Conservation (phyloP, 2,329 filamentous ascomycete species). For the Colletotrichum chlorophyti region DNA sequence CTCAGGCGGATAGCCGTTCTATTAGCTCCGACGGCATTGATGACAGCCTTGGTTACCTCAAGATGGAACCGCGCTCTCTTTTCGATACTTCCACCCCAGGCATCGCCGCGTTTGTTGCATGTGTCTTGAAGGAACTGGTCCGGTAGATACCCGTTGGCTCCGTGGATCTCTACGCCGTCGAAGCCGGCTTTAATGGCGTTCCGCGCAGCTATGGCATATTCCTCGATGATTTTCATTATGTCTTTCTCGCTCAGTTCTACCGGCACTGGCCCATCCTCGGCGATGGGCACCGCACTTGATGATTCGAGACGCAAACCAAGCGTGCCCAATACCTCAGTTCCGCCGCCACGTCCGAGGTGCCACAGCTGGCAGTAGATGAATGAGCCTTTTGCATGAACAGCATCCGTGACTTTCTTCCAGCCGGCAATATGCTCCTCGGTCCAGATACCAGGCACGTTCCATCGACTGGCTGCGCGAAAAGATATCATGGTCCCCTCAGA, state of each 20-base stretch:
- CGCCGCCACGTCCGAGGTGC: constrained; percentile 64
- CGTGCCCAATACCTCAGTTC: constrained; percentile 38
- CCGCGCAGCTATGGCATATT: constrained; percentile 62
- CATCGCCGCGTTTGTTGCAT: constrained; percentile 58
- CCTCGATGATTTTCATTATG: constrained; percentile 68
- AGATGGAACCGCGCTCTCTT: constrained; percentile 59
- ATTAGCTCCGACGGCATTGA: constrained; percentile 54
- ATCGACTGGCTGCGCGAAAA: constrained; percentile 50
- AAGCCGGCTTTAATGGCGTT: constrained; percentile 69
- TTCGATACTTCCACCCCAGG: constrained; percentile 60
- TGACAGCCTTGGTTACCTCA: constrained; percentile 52
- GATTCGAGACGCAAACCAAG: constrained; percentile 57
- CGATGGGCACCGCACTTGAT: constrained; percentile 46
- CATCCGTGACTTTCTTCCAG: constrained; percentile 67
- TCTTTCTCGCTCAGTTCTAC: constrained; percentile 70
- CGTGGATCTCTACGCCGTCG: constrained; percentile 70
- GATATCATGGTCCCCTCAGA: constrained; percentile 64
- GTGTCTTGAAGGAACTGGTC: constrained; percentile 66
- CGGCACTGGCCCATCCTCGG: constrained; percentile 59
- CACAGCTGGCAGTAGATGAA: constrained; percentile 72
- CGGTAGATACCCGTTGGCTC: constrained; percentile 67
- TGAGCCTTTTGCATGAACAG: constrained; percentile 67
- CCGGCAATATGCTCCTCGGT: constrained; percentile 60
- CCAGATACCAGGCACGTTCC: constrained; percentile 64
- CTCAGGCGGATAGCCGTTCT: constrained; percentile 60